Evolutionary conservation across 192 early-diverging fungal species (phyloP), one percentile per base, ranked within the genome.

Genomic region (Podila horticola): DNA sequence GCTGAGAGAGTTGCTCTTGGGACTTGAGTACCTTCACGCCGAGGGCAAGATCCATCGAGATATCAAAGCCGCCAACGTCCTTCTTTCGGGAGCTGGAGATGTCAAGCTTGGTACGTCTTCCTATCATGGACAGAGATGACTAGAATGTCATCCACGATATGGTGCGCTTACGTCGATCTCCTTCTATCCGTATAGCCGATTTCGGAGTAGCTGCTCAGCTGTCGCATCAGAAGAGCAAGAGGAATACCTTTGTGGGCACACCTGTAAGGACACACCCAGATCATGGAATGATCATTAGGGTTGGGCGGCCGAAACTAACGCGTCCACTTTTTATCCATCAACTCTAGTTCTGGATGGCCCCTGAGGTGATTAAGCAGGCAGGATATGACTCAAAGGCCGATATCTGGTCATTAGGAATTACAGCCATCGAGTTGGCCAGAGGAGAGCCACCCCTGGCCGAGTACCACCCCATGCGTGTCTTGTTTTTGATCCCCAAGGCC

Each of bases 351-450:
- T 95, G 93, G 96, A 96, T 96, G 95, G 94, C 95, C 9, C 95
- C 95, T 7, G 95, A 97, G 84, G 94, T 98, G 1, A 99, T 99
- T 82, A 89, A 92, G 76, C 95, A 97, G 77, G 92, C 94, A 2
- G 94, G 93, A 7, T 98, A 89, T 55, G 82, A 74, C 59, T 83
- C 69, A 10, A 82, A 95, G 84, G 97, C 97, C 0, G 97, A 99
- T 85, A 98, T 99, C 28, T 99, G 97, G 97, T 95, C 94, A 45
- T 88, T 98, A 57, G 97, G 98, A 4, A 98, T 99, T 66, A 99
- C 98, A 1, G 96, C 96, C 1, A 95, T 98, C 31, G 98, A 99
- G 82, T 82, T 99, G 34, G 96, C 97, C 2, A 95, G 92, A 58
- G 96, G 96, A 22, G 88, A 93, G 79, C 97, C 98, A 22, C 98